Evolutionary conservation across 148 eudicot species (phyloP).

Genomic region (Rhododendron griersonianum): DNA sequence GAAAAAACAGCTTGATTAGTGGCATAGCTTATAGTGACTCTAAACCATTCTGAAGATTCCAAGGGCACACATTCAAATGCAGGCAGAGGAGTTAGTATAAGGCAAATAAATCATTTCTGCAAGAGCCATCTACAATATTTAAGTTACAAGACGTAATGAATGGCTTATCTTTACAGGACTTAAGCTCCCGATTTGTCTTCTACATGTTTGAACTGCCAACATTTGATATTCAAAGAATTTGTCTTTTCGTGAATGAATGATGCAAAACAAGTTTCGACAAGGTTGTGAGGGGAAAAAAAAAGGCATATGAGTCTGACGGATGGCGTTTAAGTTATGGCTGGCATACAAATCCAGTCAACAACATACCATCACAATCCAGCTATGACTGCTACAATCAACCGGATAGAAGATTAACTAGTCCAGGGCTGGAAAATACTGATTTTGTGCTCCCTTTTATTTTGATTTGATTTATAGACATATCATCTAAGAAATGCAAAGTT

Average conservation of each 20-base stretch:
- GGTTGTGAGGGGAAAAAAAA: not conserved
- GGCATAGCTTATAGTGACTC: slow-evolving; percentile 17
- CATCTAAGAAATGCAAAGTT: not conserved
- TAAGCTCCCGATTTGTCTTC: not conserved
- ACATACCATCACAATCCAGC: not conserved
- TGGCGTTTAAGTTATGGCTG: not conserved
- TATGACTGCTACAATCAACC: not conserved
- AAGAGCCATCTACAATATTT: not conserved
- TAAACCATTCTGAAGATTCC: not conserved
- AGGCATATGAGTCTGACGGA: not conserved
- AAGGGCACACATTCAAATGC: not conserved
- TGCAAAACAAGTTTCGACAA: slow-evolving; percentile 2
- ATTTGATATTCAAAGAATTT: not conserved
- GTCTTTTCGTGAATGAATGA: not conserved
- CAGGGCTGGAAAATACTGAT: not conserved
- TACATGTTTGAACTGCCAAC: not conserved
- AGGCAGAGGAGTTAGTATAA: not conserved
- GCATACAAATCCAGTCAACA: not conserved
- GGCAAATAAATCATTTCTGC: not conserved
- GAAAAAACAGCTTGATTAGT: slow-evolving; percentile 29
- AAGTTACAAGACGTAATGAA: not conserved
- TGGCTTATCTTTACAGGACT: not conserved
- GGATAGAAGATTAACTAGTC: not conserved
- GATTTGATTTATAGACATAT: not conserved
- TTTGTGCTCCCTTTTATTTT: not conserved